Base-by-base conservation (phyloP, 1,284 basidiomycete species). In the Phlebopus sp. region DNA sequence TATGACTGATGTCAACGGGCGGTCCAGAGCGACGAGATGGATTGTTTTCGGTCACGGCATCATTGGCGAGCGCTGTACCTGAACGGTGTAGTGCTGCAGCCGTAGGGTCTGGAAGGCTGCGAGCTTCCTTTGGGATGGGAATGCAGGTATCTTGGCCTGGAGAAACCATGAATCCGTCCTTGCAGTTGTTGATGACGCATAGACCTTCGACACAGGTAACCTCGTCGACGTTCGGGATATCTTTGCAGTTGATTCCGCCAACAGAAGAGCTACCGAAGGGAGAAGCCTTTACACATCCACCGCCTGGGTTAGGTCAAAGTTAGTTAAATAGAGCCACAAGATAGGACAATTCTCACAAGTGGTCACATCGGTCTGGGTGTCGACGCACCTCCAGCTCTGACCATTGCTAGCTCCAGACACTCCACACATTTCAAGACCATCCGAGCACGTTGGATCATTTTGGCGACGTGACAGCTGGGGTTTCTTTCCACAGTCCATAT, bases 311-410 rank as follows among this genome's bases (percentile, higher is more conserved):
- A 14, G 13, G 17, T 13, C 30, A 14, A 2, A 10, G 13, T 43
- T 10, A 25, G 31, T 35, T 35, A 23, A 23, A 38, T 32, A 3
- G n/a, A 11, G 17, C 4, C 14, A 13, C 3, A 9, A 25, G 17
- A 11, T 42, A 31, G 46, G 19, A 13, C n/a, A 1, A 5, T 5
- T 48, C 59, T 6, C 51, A 61, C 59, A 61, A 0, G 42, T 48
- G 17, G 25, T 42, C 14, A 54, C 36, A 30, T 63, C 51, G 4
- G 47, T 62, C 18, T 30, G 49, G 34, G 46, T 29, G 25, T 63
- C 2, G 7, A 42, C 44, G 19, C 60, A 63, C 39, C 57, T 55
- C 51, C 37, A 61, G 23, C 45, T 50, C 37, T 59, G 19, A n/a
- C 47, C 56, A 42, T 37, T 48, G n/a, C 40, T 52, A 2, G 40